Conservation (phyloP, 176 grass and related monocot species). For the Saccharum spontaneum region DNA sequence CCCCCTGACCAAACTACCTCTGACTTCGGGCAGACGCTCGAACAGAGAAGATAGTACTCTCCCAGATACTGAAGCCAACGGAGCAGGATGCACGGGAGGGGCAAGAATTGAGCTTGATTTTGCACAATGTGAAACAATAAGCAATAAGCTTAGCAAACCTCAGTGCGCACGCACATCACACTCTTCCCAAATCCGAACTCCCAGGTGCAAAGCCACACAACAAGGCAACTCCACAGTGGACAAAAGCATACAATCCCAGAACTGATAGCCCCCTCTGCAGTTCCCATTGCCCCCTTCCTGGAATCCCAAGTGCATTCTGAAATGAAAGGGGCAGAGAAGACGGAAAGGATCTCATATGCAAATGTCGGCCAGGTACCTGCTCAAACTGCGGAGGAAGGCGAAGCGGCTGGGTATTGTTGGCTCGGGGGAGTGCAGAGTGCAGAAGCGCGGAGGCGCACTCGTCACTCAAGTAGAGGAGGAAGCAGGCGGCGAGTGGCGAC, state of each 20-base stretch:
- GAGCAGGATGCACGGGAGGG: neutral
- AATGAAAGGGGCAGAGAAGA: neutral
- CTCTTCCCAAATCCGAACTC: neutral
- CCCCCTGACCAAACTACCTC: neutral
- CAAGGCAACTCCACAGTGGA: neutral
- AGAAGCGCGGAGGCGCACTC: neutral
- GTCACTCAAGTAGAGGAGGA: neutral
- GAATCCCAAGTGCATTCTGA: neutral
- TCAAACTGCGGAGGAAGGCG: neutral
- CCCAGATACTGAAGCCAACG: neutral
- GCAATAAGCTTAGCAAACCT: neutral
- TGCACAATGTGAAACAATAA: neutral
- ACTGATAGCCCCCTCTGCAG: neutral
- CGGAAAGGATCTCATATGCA: too few species aligned
- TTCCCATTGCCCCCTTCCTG: neutral
- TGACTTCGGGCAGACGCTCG: neutral
- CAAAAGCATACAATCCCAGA: neutral
- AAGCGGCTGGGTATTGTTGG: neutral
- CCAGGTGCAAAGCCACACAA: neutral
- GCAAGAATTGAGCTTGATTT: neutral
- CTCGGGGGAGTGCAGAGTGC: neutral
- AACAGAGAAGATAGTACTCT: neutral
- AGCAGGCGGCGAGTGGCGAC: neutral
- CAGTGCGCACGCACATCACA: neutral
- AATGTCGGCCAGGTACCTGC: constrained; percentile 1